These are phyloP conservation scores for Phlyctochytrium bullatum DNA, from an alignment of 192 early-diverging fungal species.

Conservation along the genomic window DNA sequence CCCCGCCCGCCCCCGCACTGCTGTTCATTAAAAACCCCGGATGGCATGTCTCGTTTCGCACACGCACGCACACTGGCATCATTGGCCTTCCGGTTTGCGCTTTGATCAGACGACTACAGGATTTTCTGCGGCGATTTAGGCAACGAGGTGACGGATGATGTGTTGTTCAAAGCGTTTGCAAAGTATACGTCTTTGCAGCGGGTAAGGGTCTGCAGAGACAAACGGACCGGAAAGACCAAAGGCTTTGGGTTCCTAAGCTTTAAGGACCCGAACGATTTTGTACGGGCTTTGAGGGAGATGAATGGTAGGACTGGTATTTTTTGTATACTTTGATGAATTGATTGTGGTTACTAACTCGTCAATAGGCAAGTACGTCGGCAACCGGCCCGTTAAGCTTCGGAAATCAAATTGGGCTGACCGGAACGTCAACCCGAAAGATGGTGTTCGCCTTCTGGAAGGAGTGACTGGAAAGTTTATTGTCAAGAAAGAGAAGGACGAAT, in stretches of 20 bases:
- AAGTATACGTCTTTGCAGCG: slow-evolving; percentile 83
- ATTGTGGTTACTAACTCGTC: neutral
- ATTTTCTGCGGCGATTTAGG: slow-evolving; percentile 94
- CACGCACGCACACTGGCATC: too few species aligned
- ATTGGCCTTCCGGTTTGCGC: too few species aligned
- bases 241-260: slow-evolving; percentile 96
- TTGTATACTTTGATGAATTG: neutral
- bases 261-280: slow-evolving; percentile 85
- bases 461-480: too few species aligned
- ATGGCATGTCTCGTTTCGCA: too few species aligned
- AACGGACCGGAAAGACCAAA: slow-evolving; percentile 77
- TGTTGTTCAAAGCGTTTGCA: slow-evolving; percentile 73
- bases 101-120: slow-evolving; percentile 92
- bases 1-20: too few species aligned
- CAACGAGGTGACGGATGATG: slow-evolving; percentile 85
- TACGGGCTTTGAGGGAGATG: slow-evolving; percentile 91
- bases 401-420: slow-evolving; percentile 93
- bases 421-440: slow-evolving; percentile 71
- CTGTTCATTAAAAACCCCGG: too few species aligned
- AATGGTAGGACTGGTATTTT: slow-evolving; percentile 60
- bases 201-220: slow-evolving; percentile 81
- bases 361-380: slow-evolving; percentile 90
- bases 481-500: too few species aligned
- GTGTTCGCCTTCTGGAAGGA: too few species aligned
- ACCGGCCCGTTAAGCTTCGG: slow-evolving; percentile 87